Evolutionary conservation across 2,329 filamentous ascomycete species (phyloP).

Genomic region (Periconia macrospinosa): DNA sequence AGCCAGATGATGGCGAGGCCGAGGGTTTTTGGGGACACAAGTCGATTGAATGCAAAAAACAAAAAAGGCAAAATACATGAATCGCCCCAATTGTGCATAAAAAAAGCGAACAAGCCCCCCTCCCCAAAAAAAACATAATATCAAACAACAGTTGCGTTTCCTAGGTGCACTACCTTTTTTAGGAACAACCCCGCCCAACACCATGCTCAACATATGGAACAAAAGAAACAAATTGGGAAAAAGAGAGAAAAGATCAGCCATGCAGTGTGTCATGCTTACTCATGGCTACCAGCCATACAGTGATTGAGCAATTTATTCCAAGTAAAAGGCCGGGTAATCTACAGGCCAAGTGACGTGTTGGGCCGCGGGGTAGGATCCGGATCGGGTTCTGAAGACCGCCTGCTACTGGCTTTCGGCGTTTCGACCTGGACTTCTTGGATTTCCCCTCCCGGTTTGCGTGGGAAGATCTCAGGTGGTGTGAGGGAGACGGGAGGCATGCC

Average conservation of each 20-base stretch:
- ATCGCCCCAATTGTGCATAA: no score
- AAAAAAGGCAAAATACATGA: no score
- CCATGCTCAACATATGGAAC: slow-evolving; percentile 30
- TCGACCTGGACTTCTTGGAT: slow-evolving; percentile 44
- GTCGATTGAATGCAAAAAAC: no score
- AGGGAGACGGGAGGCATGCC: slow-evolving; percentile 41
- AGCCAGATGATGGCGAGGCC: no score
- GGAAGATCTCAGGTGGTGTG: slow-evolving; percentile 57
- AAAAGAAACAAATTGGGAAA: slow-evolving; percentile 8
- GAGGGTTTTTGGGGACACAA: no score
- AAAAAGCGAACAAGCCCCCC: no score
- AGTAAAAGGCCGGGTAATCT: slow-evolving; percentile 8
- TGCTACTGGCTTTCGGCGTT: slow-evolving; percentile 42
- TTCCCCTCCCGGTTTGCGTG: slow-evolving; percentile 46
- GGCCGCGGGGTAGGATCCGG: slow-evolving; percentile 47
- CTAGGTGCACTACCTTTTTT: slow-evolving; percentile 35
- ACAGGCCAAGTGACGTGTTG: slow-evolving; percentile 14
- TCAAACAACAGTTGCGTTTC: slow-evolving; percentile 18
- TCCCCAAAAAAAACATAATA: background rate
- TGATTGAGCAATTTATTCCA: slow-evolving; percentile 5
- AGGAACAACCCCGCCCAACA: slow-evolving; percentile 38
- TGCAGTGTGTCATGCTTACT: background rate
- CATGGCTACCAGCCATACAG: background rate
- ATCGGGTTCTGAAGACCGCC: slow-evolving; percentile 36
- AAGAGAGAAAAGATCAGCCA: slow-evolving; percentile 8